Conservation (phyloP, 768 basidiomycete species). For the Artomyces pyxidatus region DNA sequence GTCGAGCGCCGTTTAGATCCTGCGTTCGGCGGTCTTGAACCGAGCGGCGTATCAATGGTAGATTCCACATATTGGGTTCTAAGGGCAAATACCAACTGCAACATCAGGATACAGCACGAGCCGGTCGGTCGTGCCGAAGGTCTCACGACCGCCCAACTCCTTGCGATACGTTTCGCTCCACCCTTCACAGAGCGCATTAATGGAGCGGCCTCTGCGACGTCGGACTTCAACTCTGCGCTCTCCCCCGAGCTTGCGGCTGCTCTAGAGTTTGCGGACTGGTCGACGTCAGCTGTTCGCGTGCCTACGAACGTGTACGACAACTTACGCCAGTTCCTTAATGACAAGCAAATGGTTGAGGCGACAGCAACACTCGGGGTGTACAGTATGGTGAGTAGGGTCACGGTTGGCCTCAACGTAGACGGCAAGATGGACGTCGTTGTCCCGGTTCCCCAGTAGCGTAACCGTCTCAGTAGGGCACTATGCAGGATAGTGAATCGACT, state of each 20-base stretch:
- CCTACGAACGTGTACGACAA: constrained; percentile 22
- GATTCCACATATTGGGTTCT: neutral
- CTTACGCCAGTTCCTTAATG: constrained; percentile 19
- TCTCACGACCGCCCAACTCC: constrained; percentile 25
- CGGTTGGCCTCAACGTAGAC: constrained; percentile 27
- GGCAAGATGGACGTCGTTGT: constrained; percentile 22
- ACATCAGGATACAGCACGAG: constrained; percentile 25
- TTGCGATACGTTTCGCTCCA: constrained; percentile 20
- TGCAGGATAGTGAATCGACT: neutral
- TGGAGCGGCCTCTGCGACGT: constrained; percentile 2
- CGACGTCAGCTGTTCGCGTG: constrained; percentile 22
- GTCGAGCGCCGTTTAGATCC: constrained; percentile 14
- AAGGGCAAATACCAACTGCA: neutral
- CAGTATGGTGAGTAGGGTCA: constrained; percentile 24
- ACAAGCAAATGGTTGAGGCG: constrained; percentile 26
- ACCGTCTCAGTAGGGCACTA: too few species aligned
- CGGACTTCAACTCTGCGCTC: constrained; percentile 10
- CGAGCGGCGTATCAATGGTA: constrained; percentile 21
- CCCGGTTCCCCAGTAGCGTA: constrained; percentile 18
- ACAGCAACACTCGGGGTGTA: constrained; percentile 24
- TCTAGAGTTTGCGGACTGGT: constrained; percentile 22
- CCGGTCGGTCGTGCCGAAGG: constrained; percentile 23
- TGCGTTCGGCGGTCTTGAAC: constrained; percentile 21
- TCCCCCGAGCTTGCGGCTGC: constrained; percentile 23
- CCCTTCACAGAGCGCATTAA: constrained; percentile 11